Conservation (phyloP, 768 basidiomycete genomes). For the Tylopilus sp. region DNA sequence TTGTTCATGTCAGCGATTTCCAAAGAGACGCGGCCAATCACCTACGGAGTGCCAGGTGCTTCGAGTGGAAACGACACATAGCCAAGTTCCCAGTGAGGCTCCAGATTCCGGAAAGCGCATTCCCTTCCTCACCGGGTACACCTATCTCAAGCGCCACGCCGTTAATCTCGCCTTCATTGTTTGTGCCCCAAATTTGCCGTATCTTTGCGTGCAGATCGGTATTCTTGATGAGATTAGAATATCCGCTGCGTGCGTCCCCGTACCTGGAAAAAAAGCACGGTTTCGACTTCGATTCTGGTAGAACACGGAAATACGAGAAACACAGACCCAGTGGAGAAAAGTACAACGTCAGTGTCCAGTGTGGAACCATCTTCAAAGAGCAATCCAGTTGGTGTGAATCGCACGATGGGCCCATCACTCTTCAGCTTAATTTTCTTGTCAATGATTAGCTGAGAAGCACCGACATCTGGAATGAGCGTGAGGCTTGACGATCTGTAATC, state of each 20-base stretch:
- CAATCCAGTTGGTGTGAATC: constrained; percentile 7
- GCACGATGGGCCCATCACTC: background rate
- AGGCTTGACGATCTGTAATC: too few relatives aligned
- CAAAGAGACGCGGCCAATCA: too few relatives aligned
- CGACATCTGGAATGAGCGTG: too few relatives aligned
- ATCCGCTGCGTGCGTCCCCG: constrained; percentile 17
- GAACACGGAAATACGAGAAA: background rate
- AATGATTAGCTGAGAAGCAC: too few relatives aligned
- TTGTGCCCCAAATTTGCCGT: constrained; percentile 28
- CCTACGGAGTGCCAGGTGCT: too few relatives aligned
- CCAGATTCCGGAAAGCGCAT: constrained; percentile 40
- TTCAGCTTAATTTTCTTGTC: too few relatives aligned
- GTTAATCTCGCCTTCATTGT: constrained; percentile 31
- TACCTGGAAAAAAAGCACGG: constrained; percentile 10
- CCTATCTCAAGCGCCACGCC: constrained; percentile 47
- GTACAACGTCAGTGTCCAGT: constrained; percentile 44
- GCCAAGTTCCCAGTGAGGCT: constrained; percentile 62
- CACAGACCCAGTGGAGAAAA: constrained; percentile 27
- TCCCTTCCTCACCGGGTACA: constrained; percentile 21
- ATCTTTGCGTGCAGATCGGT: constrained; percentile 19
- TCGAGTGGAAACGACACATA: constrained; percentile 23
- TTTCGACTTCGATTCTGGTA: background rate
- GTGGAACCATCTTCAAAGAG: constrained; percentile 30
- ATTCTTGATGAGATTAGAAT: constrained; percentile 19
- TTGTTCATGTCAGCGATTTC: too few relatives aligned